Conservation (phyloP, 176 grass and related monocot species). For the Saccharum spontaneum region DNA sequence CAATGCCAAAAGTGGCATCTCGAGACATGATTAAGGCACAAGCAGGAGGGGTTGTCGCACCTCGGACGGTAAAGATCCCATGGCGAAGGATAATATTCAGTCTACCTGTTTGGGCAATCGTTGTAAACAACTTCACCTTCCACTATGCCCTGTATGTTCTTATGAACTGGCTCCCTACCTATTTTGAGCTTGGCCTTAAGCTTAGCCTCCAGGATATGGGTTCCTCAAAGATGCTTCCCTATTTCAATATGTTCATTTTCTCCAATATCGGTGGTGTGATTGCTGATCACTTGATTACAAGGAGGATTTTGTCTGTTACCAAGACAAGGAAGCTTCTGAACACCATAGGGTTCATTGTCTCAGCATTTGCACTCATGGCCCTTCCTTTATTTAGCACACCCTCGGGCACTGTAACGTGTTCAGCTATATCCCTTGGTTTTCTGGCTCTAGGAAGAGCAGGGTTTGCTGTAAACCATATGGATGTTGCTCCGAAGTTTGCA, state of each 20-base stretch:
- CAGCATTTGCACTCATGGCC: conserved; percentile 71
- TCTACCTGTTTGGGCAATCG: conserved; percentile 79
- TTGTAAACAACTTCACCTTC: conserved; percentile 89
- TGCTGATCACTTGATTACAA: conserved; percentile 80
- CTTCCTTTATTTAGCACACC: conserved; percentile 64
- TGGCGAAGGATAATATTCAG: conserved; percentile 80
- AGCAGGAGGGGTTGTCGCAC: conserved; percentile 34
- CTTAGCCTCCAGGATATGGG: conserved; percentile 90
- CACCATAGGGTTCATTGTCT: conserved; percentile 67
- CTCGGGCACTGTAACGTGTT: conserved; percentile 58
- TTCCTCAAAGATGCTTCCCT: conserved; percentile 85
- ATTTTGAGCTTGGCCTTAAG: conserved; percentile 70
- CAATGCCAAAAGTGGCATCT: conserved; percentile 54
- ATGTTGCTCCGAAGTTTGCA: conserved; percentile 80
- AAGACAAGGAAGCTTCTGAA: conserved; percentile 83
- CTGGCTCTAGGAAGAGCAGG: conserved; percentile 76
- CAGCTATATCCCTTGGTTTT: conserved; percentile 66
- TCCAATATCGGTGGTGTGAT: conserved; percentile 76
- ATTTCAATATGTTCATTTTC: conserved; percentile 90
- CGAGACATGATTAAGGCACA: conserved; percentile 63
- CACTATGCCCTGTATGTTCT: conserved; percentile 89
- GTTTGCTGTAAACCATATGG: conserved; percentile 90
- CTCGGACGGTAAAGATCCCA: conserved; percentile 56
- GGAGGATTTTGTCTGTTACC: conserved; percentile 68
- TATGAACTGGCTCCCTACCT: conserved; percentile 93